Conservation (phyloP, 2,329 filamentous ascomycete species). For the Trichocomaceae sp. region DNA sequence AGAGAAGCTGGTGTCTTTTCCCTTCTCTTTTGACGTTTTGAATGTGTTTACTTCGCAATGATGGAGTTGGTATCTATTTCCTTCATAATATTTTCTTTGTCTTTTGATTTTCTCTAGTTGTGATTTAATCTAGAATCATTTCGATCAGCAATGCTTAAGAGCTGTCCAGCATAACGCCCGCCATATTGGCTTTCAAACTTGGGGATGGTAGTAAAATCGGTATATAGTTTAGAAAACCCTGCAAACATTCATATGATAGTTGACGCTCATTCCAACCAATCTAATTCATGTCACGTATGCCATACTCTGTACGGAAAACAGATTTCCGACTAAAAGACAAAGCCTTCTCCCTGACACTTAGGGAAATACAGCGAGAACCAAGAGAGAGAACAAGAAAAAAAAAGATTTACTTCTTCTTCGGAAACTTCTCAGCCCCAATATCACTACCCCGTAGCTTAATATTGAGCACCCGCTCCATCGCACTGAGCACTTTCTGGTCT, state of each 20-base stretch:
- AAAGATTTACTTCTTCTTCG: constrained; percentile 58
- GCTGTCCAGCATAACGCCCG: too few relatives aligned
- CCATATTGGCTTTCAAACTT: neutral
- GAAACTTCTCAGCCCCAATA: constrained; percentile 77
- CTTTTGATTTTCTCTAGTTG: neutral
- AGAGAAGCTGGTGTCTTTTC: neutral
- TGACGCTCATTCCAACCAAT: constrained; percentile 14
- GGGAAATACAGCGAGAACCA: too few relatives aligned
- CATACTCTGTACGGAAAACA: neutral
- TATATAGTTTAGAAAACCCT: neutral
- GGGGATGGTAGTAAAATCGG: neutral
- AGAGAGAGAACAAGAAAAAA: neutral
- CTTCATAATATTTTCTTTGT: neutral
- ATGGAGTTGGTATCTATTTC: neutral
- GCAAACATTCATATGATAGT: constrained; percentile 5
- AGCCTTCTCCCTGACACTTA: too few relatives aligned
- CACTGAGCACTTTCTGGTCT: constrained; percentile 72
- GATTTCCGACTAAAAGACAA: neutral
- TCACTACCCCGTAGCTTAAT: constrained; percentile 79
- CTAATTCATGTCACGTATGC: constrained; percentile 4
- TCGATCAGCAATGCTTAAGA: neutral
- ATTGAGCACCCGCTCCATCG: constrained; percentile 79
- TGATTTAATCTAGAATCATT: neutral
- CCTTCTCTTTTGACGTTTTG: neutral
- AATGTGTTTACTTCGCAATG: neutral